Evolutionary conservation across 78 protist genomes (phyloP), one percentile per base, ranked within the genome.

Genomic region (Dictyostelium brefeldianum): DNA sequence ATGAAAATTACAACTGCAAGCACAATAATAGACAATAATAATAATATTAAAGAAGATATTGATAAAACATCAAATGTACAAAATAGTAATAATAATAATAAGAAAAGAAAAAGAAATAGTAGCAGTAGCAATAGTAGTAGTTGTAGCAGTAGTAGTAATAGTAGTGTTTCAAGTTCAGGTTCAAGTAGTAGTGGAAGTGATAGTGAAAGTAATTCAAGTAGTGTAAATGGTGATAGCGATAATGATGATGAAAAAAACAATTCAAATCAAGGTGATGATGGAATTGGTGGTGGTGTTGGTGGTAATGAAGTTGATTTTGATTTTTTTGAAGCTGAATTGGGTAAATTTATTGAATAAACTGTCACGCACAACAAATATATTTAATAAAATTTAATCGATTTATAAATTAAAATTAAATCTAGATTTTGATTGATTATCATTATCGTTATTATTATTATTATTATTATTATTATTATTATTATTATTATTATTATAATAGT

Each of bases 311-410:
- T 15, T 43, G 78, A 71, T 43, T 20, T 71, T 4, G 25, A 75
- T 75, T 48, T 48, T 18, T 29, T 75, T 22, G 81, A 75, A 25
- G 81, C 43, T 3, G 81, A 75, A 48, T 75, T 75, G 15, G 81
- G 50, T 48, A 75, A 75, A 75, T 48, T 75, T 18, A 48, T 75
- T 41, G 53, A 70, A 70, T 70, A 70, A 70, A 59, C n/a, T n/a
- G n/a, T n/a, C n/a, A n/a, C 43, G 2, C 43, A 36, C 43, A 36
- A 36, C 1, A 3, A 36, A 36, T 3, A 36, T 36, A 36, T 36
- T 36, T 36, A 36, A 36, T 36, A 36, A 36, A 36, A 36, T 36
- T 36, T 36, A 2, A 36, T 36, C 43, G 43, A 36, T 36, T 36
- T 36, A 36, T 36, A 36, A 36, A 36, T 36, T 36, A 36, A n/a